These are phyloP conservation scores for Trichoderma asperelloides DNA, from an alignment of 495 filamentous ascomycete species.

Conservation along the genomic window DNA sequence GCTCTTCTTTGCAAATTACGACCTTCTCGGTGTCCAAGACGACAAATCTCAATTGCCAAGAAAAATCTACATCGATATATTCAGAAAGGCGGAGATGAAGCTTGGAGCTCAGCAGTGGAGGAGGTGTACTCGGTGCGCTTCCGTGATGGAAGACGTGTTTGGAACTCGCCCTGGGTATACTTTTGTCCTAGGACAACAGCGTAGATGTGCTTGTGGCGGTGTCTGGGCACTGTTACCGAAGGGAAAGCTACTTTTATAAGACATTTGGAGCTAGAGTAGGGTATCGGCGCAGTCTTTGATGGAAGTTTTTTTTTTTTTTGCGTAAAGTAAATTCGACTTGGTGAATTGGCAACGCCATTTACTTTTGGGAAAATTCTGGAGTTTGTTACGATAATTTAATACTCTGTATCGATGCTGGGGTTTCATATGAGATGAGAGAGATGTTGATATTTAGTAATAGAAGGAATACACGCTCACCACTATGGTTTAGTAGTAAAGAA, in stretches of 20 bases:
- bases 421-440: no score
- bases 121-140: conserved; percentile 51
- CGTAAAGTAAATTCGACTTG: no score
- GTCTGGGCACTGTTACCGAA: conserved; percentile 34
- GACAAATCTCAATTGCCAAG: conserved; percentile 20
- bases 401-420: no score
- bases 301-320: neutral
- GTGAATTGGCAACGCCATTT: no score
- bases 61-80: conserved; percentile 31
- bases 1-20: conserved; percentile 43
- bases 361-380: no score
- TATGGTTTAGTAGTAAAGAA: no score
- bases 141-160: conserved; percentile 53
- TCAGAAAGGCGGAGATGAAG: conserved; percentile 20
- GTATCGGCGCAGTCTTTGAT: neutral
- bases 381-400: no score
- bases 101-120: conserved; percentile 33
- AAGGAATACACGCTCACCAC: no score
- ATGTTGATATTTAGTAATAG: no score
- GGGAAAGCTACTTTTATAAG: conserved; percentile 9
- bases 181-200: conserved; percentile 45
- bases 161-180: conserved; percentile 30
- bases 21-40: conserved; percentile 39
- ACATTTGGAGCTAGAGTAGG: neutral
- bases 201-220: conserved; percentile 44